phyloP scores from a whole-genome alignment of 805 yeast genomes.

The Lipomyces yamanashiensis region DNA sequence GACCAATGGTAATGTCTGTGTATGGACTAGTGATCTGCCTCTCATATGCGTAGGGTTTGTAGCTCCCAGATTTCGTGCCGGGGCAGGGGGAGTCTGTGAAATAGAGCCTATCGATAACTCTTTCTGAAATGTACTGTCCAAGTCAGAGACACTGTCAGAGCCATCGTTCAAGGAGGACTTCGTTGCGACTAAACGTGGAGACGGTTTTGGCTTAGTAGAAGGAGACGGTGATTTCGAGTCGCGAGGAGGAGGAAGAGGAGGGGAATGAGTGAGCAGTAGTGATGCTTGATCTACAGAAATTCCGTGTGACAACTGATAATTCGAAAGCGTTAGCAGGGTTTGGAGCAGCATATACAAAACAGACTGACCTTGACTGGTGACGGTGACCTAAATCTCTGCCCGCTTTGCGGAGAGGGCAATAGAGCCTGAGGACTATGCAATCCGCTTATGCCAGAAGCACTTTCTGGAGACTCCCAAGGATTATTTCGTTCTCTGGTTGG shows the following conservation, averaged over 20 bases:
- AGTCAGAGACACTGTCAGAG: not conserved
- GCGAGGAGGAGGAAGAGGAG: not conserved
- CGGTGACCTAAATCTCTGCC: slow-evolving; percentile 2
- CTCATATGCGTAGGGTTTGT: not conserved
- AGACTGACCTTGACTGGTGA: slow-evolving; percentile 1
- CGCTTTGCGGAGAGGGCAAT: not conserved
- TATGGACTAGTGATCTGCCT: not conserved
- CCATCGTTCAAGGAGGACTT: not conserved
- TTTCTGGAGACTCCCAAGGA: not conserved
- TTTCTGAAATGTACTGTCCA: not conserved
- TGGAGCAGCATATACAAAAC: not conserved
- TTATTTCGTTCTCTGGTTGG: slow-evolving; percentile 3
- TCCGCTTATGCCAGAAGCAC: not conserved
- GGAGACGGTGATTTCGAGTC: not conserved
- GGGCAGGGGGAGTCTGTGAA: not conserved
- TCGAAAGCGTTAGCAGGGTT: not conserved
- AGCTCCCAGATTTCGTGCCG: not conserved
- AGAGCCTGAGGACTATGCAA: not conserved
- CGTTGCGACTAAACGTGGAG: not conserved
- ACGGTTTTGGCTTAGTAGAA: not conserved
- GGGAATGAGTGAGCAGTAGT: not conserved
- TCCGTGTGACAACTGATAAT: not conserved
- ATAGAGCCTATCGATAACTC: not conserved
- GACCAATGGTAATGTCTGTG: not conserved
- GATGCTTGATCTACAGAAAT: not conserved